Conservation (phyloP, 352 stramenopile species). For the Phytophthora tubulina region DNA sequence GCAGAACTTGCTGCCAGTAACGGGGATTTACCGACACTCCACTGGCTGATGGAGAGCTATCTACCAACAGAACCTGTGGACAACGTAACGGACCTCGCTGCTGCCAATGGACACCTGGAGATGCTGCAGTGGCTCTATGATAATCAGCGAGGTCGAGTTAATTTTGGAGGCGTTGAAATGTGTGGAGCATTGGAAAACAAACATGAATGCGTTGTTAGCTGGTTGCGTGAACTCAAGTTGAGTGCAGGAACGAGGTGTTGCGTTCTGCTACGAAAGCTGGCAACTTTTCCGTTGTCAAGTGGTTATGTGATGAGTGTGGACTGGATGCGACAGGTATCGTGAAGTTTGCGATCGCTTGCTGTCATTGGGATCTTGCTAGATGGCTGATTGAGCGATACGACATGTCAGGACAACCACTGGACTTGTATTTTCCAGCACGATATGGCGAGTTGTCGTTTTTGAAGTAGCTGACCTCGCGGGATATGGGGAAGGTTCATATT, state of each 20-base stretch:
- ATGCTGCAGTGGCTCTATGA: slow-evolving; percentile 34
- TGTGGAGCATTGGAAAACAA: slow-evolving; percentile 43
- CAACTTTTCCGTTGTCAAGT: slow-evolving; percentile 19
- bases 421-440: slow-evolving; percentile 17
- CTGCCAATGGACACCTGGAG: slow-evolving; percentile 19
- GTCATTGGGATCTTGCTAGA: slow-evolving; percentile 18
- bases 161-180: slow-evolving; percentile 27
- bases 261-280: slow-evolving; percentile 18
- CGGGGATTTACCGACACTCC: slow-evolving; percentile 13
- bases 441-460: slow-evolving; percentile 27
- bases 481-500: neutral
- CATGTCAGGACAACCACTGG: neutral
- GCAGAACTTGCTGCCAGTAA: slow-evolving; percentile 10
- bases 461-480: slow-evolving; percentile 15
- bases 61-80: slow-evolving; percentile 14
- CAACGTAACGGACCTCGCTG: slow-evolving; percentile 22
- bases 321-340: slow-evolving; percentile 8
- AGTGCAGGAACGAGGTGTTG: slow-evolving; percentile 15
- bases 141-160: slow-evolving; percentile 10
- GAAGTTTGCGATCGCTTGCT: slow-evolving; percentile 4
- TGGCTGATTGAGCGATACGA: slow-evolving; percentile 34
- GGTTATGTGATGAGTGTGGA: slow-evolving; percentile 24
- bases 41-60: slow-evolving; percentile 33
- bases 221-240: slow-evolving; percentile 38
- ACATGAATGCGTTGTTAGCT: slow-evolving; percentile 49